phyloP scores from a whole-genome alignment of 441 rosid species.

The Rhodomyrtus psidioides region DNA sequence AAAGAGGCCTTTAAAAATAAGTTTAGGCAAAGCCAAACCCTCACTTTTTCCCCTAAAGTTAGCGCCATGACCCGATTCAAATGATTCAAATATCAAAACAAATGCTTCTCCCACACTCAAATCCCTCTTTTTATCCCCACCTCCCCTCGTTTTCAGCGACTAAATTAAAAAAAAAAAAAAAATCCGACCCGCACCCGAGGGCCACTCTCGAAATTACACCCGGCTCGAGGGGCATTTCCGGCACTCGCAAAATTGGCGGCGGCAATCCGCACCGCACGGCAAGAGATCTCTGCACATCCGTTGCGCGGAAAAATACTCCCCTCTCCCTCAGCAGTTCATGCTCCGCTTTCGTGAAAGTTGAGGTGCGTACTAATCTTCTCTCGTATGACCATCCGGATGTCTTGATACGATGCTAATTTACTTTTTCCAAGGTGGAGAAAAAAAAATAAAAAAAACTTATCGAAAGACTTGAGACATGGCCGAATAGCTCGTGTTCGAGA shows the following conservation, averaged over 20 bases:
- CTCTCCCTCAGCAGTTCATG: accelerated
- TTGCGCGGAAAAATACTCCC: no score
- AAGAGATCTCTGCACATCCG: no score
- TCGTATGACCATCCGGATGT: not conserved
- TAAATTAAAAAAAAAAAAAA: no score
- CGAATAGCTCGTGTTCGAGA: not conserved
- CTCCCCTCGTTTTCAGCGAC: not conserved
- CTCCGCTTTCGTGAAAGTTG: not conserved
- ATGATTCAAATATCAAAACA: not conserved
- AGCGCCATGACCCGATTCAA: not conserved
- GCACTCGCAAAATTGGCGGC: not conserved
- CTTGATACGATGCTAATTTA: not conserved
- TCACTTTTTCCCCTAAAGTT: not conserved
- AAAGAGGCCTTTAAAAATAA: not conserved
- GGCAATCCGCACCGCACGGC: not conserved
- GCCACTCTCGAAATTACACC: not conserved
- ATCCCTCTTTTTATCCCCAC: no score
- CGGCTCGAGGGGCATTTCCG: not conserved
- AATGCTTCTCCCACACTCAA: not conserved
- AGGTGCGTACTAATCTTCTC: not conserved
- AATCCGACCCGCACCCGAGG: not conserved
- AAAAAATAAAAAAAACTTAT: accelerated
- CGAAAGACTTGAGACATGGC: not conserved
- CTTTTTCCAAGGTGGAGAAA: not conserved
- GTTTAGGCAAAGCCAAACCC: not conserved